Base-by-base conservation (phyloP, 2,329 filamentous ascomycete species). In the Penicillium verrucosum region DNA sequence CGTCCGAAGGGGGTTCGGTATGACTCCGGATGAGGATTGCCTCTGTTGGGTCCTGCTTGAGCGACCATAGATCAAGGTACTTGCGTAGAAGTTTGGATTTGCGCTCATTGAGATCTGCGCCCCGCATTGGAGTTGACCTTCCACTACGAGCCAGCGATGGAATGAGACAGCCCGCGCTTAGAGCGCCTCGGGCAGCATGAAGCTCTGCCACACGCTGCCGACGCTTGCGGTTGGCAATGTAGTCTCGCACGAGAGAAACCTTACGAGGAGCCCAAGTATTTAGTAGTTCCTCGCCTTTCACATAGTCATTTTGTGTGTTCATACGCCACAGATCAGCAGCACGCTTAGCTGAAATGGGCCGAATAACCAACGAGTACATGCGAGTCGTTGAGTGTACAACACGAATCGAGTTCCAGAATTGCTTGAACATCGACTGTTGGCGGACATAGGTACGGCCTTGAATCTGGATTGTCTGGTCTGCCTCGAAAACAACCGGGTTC, bases 301-400 rank as follows among this genome's bases (percentile, higher is more conserved):
- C 90, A 70, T 97, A 97, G 72, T 96, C 91, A 67, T 96, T 89
- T 58, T 90, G 88, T 16, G 92, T 97, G 73, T 92, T 95, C 86
- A 97, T 91, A 53, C 94, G 86, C 94, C 94, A 99, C 12, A 99
- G 80, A 71, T 99, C 94, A 3, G 91, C 91, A 0, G 92, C 90
- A 45, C 90, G 85, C 75, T 97, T 97, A 49, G 96, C 92, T 3
- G 92, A 92, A 8, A 90, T 87, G 0, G 94, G 94, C 30, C 91
- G 88, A 73, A 97, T 87, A 6, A 87, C 87, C 48, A 97, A 79
- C 1, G 90, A 92, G 75, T 96, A 99, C 57, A 96, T 90, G 43
- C 86, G 87, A 21, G 90, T 90, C 0, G 89, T 90, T 8, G 92
- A 94, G 69, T 92, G 91, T 7, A 97, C 90, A 57, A 97, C 88